Conservation (phyloP, 2,329 filamentous ascomycete species). For the Aspergillus alliaceus region DNA sequence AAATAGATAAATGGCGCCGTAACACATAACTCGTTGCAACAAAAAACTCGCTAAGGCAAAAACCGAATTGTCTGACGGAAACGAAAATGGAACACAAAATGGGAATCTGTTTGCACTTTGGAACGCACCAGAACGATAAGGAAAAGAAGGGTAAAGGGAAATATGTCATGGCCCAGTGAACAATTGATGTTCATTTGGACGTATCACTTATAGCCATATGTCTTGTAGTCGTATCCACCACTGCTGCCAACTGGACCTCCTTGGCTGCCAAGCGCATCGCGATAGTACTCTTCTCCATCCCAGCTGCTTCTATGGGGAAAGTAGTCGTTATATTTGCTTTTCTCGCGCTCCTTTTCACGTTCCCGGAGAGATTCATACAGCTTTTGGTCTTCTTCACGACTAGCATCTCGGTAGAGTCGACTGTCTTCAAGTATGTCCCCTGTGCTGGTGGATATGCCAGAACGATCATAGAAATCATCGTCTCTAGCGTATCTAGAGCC, state of each 20-base stretch:
- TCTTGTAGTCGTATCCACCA: constrained; percentile 27
- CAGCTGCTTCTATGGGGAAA: constrained; percentile 26
- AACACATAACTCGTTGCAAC: constrained; percentile 2
- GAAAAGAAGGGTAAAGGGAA: constrained; percentile 3
- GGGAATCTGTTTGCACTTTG: constrained; percentile 2
- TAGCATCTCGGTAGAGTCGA: constrained; percentile 29
- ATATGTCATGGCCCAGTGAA: constrained; percentile 2
- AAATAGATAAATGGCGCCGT: background rate
- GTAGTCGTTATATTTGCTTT: constrained; percentile 26
- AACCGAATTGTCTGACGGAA: background rate
- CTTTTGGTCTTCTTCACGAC: constrained; percentile 25
- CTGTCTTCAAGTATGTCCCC: constrained; percentile 26
- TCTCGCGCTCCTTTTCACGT: constrained; percentile 31
- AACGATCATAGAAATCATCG: constrained; percentile 27
- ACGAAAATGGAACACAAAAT: background rate
- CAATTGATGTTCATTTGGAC: background rate
- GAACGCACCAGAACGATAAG: background rate
- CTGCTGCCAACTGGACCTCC: constrained; percentile 24
- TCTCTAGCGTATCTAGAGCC: constrained; percentile 20
- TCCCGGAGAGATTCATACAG: constrained; percentile 27
- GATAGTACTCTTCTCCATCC: constrained; percentile 39
- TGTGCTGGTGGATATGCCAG: constrained; percentile 19
- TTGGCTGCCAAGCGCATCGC: constrained; percentile 32
- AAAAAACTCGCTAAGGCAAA: background rate
- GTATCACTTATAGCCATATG: constrained; percentile 25